These are phyloP conservation scores for Neurospora sp. DNA, from an alignment of 495 filamentous ascomycete genomes.

Conservation along the genomic window DNA sequence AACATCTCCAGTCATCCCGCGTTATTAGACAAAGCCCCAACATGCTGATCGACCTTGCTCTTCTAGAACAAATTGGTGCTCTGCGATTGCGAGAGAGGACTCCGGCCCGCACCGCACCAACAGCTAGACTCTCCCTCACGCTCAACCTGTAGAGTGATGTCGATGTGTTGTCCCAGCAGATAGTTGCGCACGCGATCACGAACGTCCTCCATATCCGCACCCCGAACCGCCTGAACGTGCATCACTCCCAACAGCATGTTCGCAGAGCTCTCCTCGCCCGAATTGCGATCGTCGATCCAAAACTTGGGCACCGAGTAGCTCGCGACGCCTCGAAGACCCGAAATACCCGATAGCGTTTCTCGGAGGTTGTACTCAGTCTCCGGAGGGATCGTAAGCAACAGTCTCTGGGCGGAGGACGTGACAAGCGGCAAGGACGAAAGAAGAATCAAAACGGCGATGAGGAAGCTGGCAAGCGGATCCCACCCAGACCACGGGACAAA, in stretches of 20 bases:
- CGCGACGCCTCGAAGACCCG: conserved; percentile 70
- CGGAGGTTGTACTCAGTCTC: conserved; percentile 83
- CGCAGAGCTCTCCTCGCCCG: conserved; percentile 25
- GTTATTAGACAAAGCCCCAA: background rate
- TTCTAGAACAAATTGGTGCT: conserved; percentile 18
- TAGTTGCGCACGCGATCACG: conserved; percentile 53
- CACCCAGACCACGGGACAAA: conserved; percentile 86
- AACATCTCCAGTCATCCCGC: background rate
- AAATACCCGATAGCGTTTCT: conserved; percentile 74
- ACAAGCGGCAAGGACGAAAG: conserved; percentile 81
- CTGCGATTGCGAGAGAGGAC: conserved; percentile 18
- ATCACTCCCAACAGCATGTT: conserved; percentile 63
- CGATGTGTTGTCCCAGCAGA: conserved; percentile 52
- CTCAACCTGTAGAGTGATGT: conserved; percentile 67
- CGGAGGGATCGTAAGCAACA: conserved; percentile 76
- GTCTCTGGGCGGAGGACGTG: conserved; percentile 64
- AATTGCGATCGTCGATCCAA: conserved; percentile 73
- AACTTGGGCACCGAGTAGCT: conserved; percentile 85
- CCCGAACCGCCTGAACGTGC: conserved; percentile 63
- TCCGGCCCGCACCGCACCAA: conserved; percentile 57
- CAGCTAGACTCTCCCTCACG: conserved; percentile 65
- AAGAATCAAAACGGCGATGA: conserved; percentile 91
- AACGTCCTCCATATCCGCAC: conserved; percentile 67
- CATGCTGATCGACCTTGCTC: background rate
- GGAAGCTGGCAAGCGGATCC: conserved; percentile 85